phyloP scores from a whole-genome alignment of 345 rosid species.

The Heritiera littoralis region DNA sequence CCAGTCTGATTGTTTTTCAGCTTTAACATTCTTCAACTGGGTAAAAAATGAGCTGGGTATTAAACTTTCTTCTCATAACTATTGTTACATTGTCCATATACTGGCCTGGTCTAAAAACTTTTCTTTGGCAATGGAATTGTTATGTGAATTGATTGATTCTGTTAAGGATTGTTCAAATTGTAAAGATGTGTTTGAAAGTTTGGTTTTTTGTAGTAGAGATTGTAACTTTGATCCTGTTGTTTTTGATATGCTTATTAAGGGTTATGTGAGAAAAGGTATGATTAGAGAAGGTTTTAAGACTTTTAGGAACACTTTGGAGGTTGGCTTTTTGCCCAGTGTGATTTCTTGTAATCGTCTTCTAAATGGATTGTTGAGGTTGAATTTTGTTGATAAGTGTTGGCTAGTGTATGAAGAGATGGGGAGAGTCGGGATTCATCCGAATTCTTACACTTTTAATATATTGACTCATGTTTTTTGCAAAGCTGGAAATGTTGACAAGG shows the following conservation, averaged over 20 bases:
- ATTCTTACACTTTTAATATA: slow-evolving; percentile 74
- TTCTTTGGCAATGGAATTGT: slow-evolving; percentile 49
- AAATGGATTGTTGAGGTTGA: slow-evolving; percentile 63
- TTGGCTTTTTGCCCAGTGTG: slow-evolving; percentile 63
- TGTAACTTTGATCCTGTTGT: slow-evolving; percentile 73
- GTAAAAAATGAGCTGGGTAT: slow-evolving; percentile 53
- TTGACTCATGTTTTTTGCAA: slow-evolving; percentile 69
- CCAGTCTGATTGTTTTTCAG: slow-evolving; percentile 60
- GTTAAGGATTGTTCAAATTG: slow-evolving; percentile 25
- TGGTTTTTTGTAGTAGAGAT: slow-evolving; percentile 49
- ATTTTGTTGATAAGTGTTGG: slow-evolving; percentile 64
- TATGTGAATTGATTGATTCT: slow-evolving; percentile 46
- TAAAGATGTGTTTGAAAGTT: slow-evolving; percentile 42
- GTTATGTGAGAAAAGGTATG: slow-evolving; percentile 51
- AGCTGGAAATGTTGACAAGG: slow-evolving; percentile 44
- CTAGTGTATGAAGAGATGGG: slow-evolving; percentile 67
- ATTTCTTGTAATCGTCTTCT: slow-evolving; percentile 78
- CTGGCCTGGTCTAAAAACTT: slow-evolving; percentile 57
- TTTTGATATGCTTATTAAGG: slow-evolving; percentile 70
- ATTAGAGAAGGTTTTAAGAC: slow-evolving; percentile 44
- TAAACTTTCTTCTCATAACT: slow-evolving; percentile 43
- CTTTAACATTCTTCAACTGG: slow-evolving; percentile 64
- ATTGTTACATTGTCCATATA: slow-evolving; percentile 58
- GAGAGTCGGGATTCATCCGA: slow-evolving; percentile 57
- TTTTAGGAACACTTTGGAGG: slow-evolving; percentile 47